These are phyloP conservation scores for Aspergillus vadensis DNA, from an alignment of 2,329 filamentous ascomycete genomes.

Conservation along the genomic window DNA sequence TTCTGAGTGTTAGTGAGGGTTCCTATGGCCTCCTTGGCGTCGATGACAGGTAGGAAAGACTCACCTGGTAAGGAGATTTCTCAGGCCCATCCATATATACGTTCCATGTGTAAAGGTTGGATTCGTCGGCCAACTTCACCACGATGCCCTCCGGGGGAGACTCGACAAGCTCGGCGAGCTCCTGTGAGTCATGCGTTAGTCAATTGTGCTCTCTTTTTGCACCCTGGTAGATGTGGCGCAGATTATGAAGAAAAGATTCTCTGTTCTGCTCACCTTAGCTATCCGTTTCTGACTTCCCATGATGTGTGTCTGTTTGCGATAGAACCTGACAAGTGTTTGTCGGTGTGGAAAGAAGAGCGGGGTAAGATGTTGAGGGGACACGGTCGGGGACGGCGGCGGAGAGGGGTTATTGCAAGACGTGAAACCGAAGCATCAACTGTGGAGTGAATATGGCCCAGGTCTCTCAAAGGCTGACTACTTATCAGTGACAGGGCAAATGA, in stretches of 20 bases:
- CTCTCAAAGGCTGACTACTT: too few species aligned
- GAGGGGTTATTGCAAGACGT: background rate
- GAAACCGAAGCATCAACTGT: background rate
- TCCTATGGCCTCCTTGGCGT: background rate
- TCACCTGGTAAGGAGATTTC: conserved; percentile 65
- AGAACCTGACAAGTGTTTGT: background rate
- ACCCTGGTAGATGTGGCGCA: background rate
- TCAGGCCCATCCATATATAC: conserved; percentile 67
- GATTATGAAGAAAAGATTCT: background rate
- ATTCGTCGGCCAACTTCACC: conserved; percentile 61
- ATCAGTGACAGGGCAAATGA: background rate
- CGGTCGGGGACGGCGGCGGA: background rate
- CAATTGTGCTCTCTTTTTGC: background rate
- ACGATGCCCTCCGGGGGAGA: conserved; percentile 60
- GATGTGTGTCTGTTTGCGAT: conserved; percentile 8
- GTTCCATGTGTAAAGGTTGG: conserved; percentile 69
- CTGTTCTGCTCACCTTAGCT: conserved; percentile 42
- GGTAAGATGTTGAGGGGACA: background rate
- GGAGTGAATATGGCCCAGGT: background rate
- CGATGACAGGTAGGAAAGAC: conserved; percentile 19
- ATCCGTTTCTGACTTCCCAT: conserved; percentile 52
- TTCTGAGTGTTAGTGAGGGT: background rate
- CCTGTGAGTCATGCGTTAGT: conserved; percentile 45
- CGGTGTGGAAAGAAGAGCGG: background rate
- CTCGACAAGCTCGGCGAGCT: conserved; percentile 60